Conservation (phyloP, 2,329 filamentous ascomycete genomes). For the Sclerotinia trifoliorum region DNA sequence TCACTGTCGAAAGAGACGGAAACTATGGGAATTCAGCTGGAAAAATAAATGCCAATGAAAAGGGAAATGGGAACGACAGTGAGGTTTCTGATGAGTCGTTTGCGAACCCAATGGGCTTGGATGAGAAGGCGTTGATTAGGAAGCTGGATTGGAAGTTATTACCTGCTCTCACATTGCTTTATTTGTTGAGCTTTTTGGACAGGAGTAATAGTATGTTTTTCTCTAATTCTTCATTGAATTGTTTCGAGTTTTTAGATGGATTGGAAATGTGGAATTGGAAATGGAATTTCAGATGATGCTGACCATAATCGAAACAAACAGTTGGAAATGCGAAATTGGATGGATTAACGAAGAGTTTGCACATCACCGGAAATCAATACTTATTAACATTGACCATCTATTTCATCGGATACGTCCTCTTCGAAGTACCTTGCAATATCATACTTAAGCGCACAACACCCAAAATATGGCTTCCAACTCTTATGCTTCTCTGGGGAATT, state of each 20-base stretch:
- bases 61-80: conserved; percentile 17
- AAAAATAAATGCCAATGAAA: background rate
- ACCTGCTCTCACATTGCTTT: conserved; percentile 54
- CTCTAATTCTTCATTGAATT: background rate
- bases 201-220: conserved; percentile 53
- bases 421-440: conserved; percentile 63
- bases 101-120: conserved; percentile 41
- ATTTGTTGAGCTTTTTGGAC: conserved; percentile 57
- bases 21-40: background rate
- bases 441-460: conserved; percentile 61
- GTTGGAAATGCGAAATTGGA: conserved; percentile 59
- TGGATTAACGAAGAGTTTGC: conserved; percentile 51
- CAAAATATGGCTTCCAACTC: conserved; percentile 54
- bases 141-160: conserved; percentile 55
- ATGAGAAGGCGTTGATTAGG: conserved; percentile 57
- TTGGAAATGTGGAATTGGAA: too few relatives aligned
- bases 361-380: conserved; percentile 61
- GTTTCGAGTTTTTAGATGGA: background rate
- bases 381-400: conserved; percentile 65
- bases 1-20: background rate
- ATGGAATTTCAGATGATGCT: background rate
- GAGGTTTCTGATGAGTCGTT: conserved; percentile 27
- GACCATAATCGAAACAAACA: conserved; percentile 39
- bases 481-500: conserved; percentile 56
- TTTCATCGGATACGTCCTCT: conserved; percentile 58